Percentiles rank a stretch among this genome's conserved stretches.
Evolutionary conservation across 768 basidiomycete species (phyloP).

Genomic region (Hortiboletus flavorubellus): DNA sequence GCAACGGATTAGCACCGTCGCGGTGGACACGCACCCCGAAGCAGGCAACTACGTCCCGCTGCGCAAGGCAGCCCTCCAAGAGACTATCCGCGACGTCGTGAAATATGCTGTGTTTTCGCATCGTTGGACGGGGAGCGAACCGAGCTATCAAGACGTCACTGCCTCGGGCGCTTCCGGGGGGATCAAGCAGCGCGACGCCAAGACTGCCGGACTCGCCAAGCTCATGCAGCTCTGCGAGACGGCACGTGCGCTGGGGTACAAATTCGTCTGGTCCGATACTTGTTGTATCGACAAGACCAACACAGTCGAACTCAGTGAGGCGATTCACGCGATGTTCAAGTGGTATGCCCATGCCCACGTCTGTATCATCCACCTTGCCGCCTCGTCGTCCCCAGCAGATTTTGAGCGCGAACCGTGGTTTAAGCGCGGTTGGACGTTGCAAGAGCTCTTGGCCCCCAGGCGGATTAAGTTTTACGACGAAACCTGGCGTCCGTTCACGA

Average conservation of each 20-base stretch:
- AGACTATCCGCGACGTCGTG: conserved; percentile 18
- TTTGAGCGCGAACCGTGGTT: conserved; percentile 27
- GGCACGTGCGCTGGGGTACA: conserved; percentile 17
- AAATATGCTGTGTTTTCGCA: conserved; percentile 27
- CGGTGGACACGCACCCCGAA: conserved; percentile 6
- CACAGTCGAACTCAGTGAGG: conserved; percentile 27
- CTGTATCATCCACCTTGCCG: conserved; percentile 26
- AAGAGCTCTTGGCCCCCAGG: conserved; percentile 27
- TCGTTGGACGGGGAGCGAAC: conserved; percentile 22
- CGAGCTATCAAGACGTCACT: conserved; percentile 20
- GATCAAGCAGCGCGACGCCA: not conserved
- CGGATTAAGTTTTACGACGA: conserved; percentile 25
- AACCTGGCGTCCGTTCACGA: conserved; percentile 20
- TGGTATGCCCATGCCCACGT: conserved; percentile 31
- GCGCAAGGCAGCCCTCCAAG: conserved; percentile 12
- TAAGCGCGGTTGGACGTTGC: conserved; percentile 22
- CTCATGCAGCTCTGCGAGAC: conserved; percentile 21
- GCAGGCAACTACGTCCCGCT: conserved; percentile 11
- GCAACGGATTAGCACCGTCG: not conserved
- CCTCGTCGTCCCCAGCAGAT: conserved; percentile 11
- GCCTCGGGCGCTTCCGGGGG: not conserved
- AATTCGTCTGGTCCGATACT: conserved; percentile 29
- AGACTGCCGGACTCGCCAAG: conserved; percentile 11
- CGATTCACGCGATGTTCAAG: conserved; percentile 31
- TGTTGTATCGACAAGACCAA: conserved; percentile 31